These are phyloP conservation scores for Psilocybe subaeruginosa DNA, from an alignment of 768 basidiomycete species.

Conservation along the genomic window DNA sequence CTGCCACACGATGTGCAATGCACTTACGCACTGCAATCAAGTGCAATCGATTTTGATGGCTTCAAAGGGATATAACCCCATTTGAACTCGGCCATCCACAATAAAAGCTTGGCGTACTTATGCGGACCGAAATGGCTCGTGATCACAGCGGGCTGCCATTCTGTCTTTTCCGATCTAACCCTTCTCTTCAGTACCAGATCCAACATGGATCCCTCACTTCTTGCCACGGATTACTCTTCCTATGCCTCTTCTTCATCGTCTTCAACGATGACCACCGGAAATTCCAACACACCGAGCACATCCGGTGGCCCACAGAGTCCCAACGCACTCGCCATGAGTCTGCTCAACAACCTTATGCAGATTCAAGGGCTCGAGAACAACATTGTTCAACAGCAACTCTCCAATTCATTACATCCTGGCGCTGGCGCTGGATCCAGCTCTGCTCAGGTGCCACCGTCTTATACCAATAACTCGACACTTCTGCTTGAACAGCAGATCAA, in stretches of 20 bases:
- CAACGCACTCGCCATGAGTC: slow-evolving; percentile 49
- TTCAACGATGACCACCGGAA: neutral
- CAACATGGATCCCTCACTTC: neutral
- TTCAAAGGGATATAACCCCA: neutral
- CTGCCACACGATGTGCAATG: too few relatives aligned
- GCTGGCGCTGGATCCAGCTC: neutral
- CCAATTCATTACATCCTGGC: neutral
- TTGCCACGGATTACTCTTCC: neutral
- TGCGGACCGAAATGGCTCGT: slow-evolving; percentile 4
- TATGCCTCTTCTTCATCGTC: neutral
- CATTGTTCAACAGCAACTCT: slow-evolving; percentile 23
- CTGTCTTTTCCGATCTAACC: neutral
- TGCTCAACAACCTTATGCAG: slow-evolving; percentile 54
- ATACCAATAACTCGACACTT: slow-evolving; percentile 38
- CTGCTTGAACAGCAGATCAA: slow-evolving; percentile 78
- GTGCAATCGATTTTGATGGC: neutral
- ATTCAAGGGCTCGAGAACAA: slow-evolving; percentile 45
- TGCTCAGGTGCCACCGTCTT: neutral
- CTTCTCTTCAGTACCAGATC: neutral
- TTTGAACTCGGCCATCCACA: neutral
- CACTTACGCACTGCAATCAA: too few relatives aligned
- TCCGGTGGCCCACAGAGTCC: slow-evolving; percentile 21
- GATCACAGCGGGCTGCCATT: neutral
- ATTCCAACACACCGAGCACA: neutral
- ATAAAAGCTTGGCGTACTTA: neutral